These are phyloP conservation scores for Fusarium sp. DNA, from an alignment of 2,329 filamentous ascomycete species.

Conservation along the genomic window DNA sequence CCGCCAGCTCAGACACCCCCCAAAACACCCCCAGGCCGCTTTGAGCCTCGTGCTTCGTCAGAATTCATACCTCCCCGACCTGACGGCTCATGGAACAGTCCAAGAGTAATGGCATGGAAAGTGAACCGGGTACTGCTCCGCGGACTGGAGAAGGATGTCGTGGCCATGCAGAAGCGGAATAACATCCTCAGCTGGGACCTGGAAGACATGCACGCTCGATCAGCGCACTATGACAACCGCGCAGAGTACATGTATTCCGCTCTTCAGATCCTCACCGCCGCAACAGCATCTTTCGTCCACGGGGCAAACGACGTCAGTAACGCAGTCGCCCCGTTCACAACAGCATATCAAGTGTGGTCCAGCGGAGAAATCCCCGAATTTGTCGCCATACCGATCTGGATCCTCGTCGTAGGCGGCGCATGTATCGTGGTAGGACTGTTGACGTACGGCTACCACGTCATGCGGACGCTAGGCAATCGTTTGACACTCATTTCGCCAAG, in stretches of 20 bases:
- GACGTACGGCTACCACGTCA: constrained; percentile 71
- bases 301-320: constrained; percentile 75
- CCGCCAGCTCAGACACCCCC: constrained; percentile 41
- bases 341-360: constrained; percentile 69
- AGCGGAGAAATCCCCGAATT: constrained; percentile 54
- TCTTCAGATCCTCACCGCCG: constrained; percentile 68
- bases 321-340: constrained; percentile 70
- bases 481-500: constrained; percentile 69
- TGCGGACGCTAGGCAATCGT: constrained; percentile 69
- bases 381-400: constrained; percentile 67
- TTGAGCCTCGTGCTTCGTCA: constrained; percentile 10
- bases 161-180: constrained; percentile 56
- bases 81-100: constrained; percentile 52
- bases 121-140: constrained; percentile 55
- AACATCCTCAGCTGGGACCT: constrained; percentile 61
- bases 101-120: constrained; percentile 53
- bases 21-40: constrained; percentile 15
- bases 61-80: constrained; percentile 47
- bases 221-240: constrained; percentile 69
- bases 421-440: constrained; percentile 65
- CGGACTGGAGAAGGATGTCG: constrained; percentile 59
- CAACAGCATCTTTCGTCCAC: constrained; percentile 71
- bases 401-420: constrained; percentile 62
- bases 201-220: constrained; percentile 62
- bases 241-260: constrained; percentile 70